Conservation (phyloP, 805 yeast genomes). For the Candida caryicola region DNA sequence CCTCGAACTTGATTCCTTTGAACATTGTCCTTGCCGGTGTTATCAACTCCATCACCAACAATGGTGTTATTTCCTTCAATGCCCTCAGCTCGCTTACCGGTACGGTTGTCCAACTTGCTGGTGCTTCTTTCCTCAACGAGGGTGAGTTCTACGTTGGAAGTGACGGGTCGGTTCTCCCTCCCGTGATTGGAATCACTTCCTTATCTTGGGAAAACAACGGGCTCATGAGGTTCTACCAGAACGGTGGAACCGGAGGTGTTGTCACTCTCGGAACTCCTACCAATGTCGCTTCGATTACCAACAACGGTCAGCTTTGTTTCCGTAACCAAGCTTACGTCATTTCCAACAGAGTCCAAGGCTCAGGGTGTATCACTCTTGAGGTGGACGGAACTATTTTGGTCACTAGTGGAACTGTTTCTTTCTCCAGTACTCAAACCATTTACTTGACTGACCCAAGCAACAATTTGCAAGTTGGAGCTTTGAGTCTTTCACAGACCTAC, state of each 20-base stretch:
- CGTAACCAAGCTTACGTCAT: slow-evolving; percentile 13
- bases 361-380: slow-evolving; percentile 21
- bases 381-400: slow-evolving; percentile 9
- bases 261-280: slow-evolving; percentile 16
- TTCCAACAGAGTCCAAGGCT: slow-evolving; percentile 13
- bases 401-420: slow-evolving; percentile 1
- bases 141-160: slow-evolving; percentile 17
- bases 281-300: slow-evolving; percentile 10
- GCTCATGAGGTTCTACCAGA: slow-evolving; percentile 11
- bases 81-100: slow-evolving; percentile 11
- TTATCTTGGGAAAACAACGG: slow-evolving; percentile 13
- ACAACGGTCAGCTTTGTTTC: slow-evolving; percentile 17
- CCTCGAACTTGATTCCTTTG: slow-evolving; percentile 11
- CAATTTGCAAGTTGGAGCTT: neutral
- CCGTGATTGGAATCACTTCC: slow-evolving; percentile 13
- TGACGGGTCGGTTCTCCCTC: slow-evolving; percentile 9
- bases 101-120: slow-evolving; percentile 12
- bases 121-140: slow-evolving; percentile 12
- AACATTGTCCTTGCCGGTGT: slow-evolving; percentile 10
- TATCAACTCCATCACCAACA: slow-evolving; percentile 12
- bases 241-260: slow-evolving; percentile 7
- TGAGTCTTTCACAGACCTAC: neutral
- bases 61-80: slow-evolving; percentile 19
- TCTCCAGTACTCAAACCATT: slow-evolving; percentile 1
- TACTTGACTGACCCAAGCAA: slow-evolving; percentile 8